Base-by-base conservation (phyloP, 192 early-diverging fungal genomes). In the Coemansia sp. region DNA sequence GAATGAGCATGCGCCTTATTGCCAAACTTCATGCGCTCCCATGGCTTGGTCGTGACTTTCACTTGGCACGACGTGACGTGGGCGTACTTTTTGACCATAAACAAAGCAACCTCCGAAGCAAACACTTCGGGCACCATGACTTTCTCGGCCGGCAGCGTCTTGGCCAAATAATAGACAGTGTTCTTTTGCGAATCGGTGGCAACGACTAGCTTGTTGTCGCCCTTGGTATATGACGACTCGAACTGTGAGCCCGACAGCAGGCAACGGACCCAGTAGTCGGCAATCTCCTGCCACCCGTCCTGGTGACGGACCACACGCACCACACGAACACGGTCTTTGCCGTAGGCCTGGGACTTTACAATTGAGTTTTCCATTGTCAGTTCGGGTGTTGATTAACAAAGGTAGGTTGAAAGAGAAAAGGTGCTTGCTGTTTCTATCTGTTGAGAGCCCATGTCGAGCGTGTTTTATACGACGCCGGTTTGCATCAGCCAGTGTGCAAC, bases 181-280 rank as follows among this genome's bases (percentile, higher is more conserved):
- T 92, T 92, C 84, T 92, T 92, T 64, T 86, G 82, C 20, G 88
- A 86, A 65, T 92, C 89, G 20, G 90, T 92, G 6, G 90, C 85
- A 14, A 92, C 85, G 19, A 92, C 83, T 57, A 84, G 78, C 72
- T 83, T 85, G 83, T 92, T 92, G 65, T 89, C 87, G 60, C 85
- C 90, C 75, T 88, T 82, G 62, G 90, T 90, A 69, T 90, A 92
- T 28, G 87, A 85, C 26, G 85, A 74, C 60, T 82, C 84, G 66
- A 89, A 87, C 62, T 65, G 57, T 56, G 65, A 78, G 55, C 86
- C 86, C 19, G 81, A 84, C 52, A 87, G 74, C 58, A 87, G 74
- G 38, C 83, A 72, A 57, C 74, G 59, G 20, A 87, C 88, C 44
- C 87, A 88, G 55, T 89, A 78, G 72, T 92, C 90, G 61, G 86